These are phyloP conservation scores for Diaporthe australafricana DNA, from an alignment of 2,329 filamentous ascomycete genomes.

Conservation along the genomic window DNA sequence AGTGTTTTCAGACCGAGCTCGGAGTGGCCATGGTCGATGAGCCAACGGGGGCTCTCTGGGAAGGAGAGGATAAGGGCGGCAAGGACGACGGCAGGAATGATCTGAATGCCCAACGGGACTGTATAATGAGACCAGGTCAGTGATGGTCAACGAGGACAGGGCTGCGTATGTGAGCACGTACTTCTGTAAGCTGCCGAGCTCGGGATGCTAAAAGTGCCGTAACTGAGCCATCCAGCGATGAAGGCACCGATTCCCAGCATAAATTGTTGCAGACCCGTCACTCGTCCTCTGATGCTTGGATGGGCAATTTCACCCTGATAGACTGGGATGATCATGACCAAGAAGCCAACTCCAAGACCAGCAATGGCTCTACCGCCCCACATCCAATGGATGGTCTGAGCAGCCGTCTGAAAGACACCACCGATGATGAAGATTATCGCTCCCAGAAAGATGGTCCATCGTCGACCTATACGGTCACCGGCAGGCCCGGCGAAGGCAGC, in stretches of 20 bases:
- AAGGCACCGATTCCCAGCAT: slow-evolving; percentile 84
- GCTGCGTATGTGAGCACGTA: neutral
- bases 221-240: slow-evolving; percentile 79
- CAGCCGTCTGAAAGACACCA: slow-evolving; percentile 79
- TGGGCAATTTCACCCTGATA: slow-evolving; percentile 86
- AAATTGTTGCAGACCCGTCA: slow-evolving; percentile 83
- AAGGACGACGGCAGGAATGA: slow-evolving; percentile 73
- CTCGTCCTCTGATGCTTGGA: slow-evolving; percentile 79
- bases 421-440: slow-evolving; percentile 78
- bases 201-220: slow-evolving; percentile 58
- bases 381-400: slow-evolving; percentile 67
- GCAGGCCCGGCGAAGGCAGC: slow-evolving; percentile 71
- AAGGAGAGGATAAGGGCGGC: slow-evolving; percentile 75
- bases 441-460: slow-evolving; percentile 79
- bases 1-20: slow-evolving; percentile 76
- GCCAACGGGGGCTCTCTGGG: slow-evolving; percentile 80
- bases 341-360: slow-evolving; percentile 68
- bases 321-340: slow-evolving; percentile 62
- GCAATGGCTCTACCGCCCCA: slow-evolving; percentile 78
- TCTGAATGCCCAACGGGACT: slow-evolving; percentile 60
- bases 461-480: slow-evolving; percentile 75
- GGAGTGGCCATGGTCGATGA: slow-evolving; percentile 76
- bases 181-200: slow-evolving; percentile 46
- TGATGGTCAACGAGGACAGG: neutral
- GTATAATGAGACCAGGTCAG: neutral